A percentile compares a stretch with the other conserved stretches of the same genome.
Conservation (phyloP, 805 yeast species). For the Danielozyma ontarioensis region DNA sequence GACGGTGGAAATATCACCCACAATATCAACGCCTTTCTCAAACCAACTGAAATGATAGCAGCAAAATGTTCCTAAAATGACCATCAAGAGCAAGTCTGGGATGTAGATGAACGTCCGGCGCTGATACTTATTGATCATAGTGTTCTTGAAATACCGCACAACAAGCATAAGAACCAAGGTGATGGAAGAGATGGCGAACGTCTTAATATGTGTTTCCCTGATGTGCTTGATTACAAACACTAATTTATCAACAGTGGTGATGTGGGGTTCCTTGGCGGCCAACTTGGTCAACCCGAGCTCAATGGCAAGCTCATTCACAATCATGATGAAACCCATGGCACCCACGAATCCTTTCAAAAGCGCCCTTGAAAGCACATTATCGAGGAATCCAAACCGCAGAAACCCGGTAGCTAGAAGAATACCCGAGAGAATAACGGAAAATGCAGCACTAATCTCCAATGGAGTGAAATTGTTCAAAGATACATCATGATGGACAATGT, state of each 20-base stretch:
- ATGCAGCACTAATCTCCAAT: slow-evolving; percentile 16
- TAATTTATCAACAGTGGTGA: slow-evolving; percentile 13
- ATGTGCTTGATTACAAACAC: slow-evolving; percentile 8
- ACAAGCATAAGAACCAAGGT: slow-evolving; percentile 18
- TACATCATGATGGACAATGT: slow-evolving; percentile 20
- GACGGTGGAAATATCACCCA: slow-evolving; percentile 18
- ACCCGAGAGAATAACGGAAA: slow-evolving; percentile 13
- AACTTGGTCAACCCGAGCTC: slow-evolving; percentile 31
- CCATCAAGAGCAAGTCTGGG: slow-evolving; percentile 30
- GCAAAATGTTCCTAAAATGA: slow-evolving; percentile 21
- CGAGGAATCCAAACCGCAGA: slow-evolving; percentile 72
- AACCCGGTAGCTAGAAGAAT: slow-evolving; percentile 16
- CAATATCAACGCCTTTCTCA: slow-evolving; percentile 21
- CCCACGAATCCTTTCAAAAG: slow-evolving; percentile 77
- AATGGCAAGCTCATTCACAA: slow-evolving; percentile 49
- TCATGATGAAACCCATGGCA: slow-evolving; percentile 82
- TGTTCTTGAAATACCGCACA: slow-evolving; percentile 14
- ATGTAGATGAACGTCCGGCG: slow-evolving; percentile 17
- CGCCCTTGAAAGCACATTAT: slow-evolving; percentile 72
- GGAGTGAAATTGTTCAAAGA: slow-evolving; percentile 37
- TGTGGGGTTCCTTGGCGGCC: slow-evolving; percentile 15
- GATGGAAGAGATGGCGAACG: slow-evolving; percentile 13
- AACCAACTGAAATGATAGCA: slow-evolving; percentile 21
- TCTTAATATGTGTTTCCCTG: slow-evolving; percentile 9
- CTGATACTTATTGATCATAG: slow-evolving; percentile 11